These are phyloP conservation scores for Diaporthe australafricana DNA, from an alignment of 2,329 filamentous ascomycete genomes.

Conservation along the genomic window DNA sequence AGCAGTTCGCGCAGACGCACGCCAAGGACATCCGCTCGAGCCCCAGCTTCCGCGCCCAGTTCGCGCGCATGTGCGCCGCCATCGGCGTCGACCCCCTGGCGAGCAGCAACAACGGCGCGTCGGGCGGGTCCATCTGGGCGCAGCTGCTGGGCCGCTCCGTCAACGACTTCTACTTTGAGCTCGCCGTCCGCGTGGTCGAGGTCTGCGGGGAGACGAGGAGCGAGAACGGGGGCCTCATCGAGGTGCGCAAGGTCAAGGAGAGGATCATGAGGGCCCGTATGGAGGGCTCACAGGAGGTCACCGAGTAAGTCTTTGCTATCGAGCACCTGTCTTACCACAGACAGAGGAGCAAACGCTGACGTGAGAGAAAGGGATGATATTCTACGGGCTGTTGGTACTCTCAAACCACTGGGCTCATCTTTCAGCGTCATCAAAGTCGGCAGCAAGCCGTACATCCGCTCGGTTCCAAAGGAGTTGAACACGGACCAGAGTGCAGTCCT, in stretches of 20 bases:
- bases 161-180: slow-evolving; percentile 98
- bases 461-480: slow-evolving; percentile 94
- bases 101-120: slow-evolving; percentile 62
- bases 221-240: slow-evolving; percentile 94
- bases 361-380: slow-evolving; percentile 78
- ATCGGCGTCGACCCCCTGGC: slow-evolving; percentile 96
- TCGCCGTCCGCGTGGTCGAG: slow-evolving; percentile 95
- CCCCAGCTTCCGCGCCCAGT: slow-evolving; percentile 94
- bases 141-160: slow-evolving; percentile 91
- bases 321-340: not conserved
- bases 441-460: slow-evolving; percentile 86
- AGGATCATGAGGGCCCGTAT: slow-evolving; percentile 78
- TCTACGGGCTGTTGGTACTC: slow-evolving; percentile 85
- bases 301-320: slow-evolving; percentile 67
- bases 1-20: slow-evolving; percentile 95
- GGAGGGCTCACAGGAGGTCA: slow-evolving; percentile 82
- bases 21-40: slow-evolving; percentile 96
- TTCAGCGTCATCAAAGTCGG: slow-evolving; percentile 89
- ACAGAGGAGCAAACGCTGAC: not conserved
- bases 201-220: slow-evolving; percentile 86
- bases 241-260: slow-evolving; percentile 82
- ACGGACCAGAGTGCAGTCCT: slow-evolving; percentile 93
- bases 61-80: slow-evolving; percentile 97
- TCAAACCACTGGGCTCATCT: slow-evolving; percentile 87
- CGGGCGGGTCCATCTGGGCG: slow-evolving; percentile 82